Percentiles rank a stretch among this genome's conserved stretches.
Conservation (phyloP, 805 yeast species). For the Soucietia sequanensis region DNA sequence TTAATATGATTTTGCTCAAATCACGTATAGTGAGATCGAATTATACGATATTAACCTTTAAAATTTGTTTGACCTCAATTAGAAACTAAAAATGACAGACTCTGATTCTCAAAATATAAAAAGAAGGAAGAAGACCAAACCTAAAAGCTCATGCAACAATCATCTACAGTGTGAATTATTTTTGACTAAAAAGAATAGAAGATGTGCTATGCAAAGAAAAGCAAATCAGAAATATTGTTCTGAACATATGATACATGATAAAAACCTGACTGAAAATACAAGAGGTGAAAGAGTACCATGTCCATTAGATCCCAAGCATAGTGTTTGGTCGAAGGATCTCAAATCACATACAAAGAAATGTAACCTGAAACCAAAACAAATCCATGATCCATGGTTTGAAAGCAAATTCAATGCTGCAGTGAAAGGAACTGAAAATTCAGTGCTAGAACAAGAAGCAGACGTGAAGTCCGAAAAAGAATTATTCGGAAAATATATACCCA, state of each 20-base stretch:
- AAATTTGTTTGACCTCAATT: too few relatives aligned
- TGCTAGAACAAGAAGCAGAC: constrained; percentile 6
- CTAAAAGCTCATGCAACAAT: too few relatives aligned
- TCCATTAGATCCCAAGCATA: constrained; percentile 74
- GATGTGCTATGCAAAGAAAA: constrained; percentile 62
- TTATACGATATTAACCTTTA: too few relatives aligned
- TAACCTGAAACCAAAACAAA: constrained; percentile 40
- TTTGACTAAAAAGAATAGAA: constrained; percentile 49
- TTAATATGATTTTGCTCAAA: too few relatives aligned
- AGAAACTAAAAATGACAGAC: too few relatives aligned
- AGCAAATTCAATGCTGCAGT: constrained; percentile 44
- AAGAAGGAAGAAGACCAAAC: constrained; percentile 3
- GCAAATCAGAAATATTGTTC: constrained; percentile 54
- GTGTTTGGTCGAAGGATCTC: constrained; percentile 62
- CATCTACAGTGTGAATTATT: constrained; percentile 51
- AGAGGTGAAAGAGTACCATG: constrained; percentile 58
- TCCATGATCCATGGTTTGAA: constrained; percentile 50
- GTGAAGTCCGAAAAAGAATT: constrained; percentile 14
- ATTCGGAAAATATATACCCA: constrained; percentile 16
- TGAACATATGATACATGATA: constrained; percentile 48
- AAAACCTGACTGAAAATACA: constrained; percentile 10
- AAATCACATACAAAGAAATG: constrained; percentile 62
- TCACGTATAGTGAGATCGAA: too few relatives aligned
- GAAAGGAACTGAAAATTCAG: constrained; percentile 5
- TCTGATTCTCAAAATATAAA: too few relatives aligned